Conservation (phyloP, 139 green algal genomes). For the Tetratostichococcus sp. region DNA sequence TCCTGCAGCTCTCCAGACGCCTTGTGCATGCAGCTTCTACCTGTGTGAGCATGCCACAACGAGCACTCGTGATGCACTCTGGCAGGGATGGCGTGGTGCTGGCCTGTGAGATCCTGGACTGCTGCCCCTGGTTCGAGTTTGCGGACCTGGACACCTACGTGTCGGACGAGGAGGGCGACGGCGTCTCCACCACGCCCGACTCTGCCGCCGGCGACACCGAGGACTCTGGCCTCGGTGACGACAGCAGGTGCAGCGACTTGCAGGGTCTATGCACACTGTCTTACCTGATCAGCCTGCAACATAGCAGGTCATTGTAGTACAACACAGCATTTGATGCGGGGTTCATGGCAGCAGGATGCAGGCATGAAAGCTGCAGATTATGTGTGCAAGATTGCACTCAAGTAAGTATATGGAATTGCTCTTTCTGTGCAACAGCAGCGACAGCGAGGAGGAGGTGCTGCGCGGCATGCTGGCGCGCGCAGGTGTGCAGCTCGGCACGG, state of each 20-base stretch:
- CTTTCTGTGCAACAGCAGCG: not conserved
- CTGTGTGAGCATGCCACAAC: too few relatives aligned
- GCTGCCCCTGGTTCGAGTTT: slow-evolving; percentile 61
- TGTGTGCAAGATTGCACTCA: too few relatives aligned
- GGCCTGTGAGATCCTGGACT: slow-evolving; percentile 60
- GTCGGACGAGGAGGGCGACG: slow-evolving; percentile 32
- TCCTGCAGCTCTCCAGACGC: too few relatives aligned
- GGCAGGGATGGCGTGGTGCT: slow-evolving; percentile 44
- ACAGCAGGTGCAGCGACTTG: not conserved
- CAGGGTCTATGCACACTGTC: too few relatives aligned
- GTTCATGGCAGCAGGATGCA: too few relatives aligned
- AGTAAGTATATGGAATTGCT: too few relatives aligned
- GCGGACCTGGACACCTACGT: slow-evolving; percentile 37
- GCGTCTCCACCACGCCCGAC: not conserved
- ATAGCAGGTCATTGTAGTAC: too few relatives aligned
- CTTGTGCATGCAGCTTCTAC: too few relatives aligned
- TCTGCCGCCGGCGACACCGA: slow-evolving; percentile 1
- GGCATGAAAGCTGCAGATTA: too few relatives aligned
- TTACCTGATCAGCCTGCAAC: too few relatives aligned
- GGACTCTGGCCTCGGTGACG: not conserved
- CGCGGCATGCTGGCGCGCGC: slow-evolving; percentile 25
- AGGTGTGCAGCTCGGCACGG: slow-evolving; percentile 35
- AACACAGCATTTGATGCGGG: too few relatives aligned
- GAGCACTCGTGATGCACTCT: not conserved
- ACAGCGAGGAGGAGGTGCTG: slow-evolving; percentile 40